A percentile compares a stretch with the other conserved stretches of the same genome.
Evolutionary conservation across 805 yeast genomes (phyloP).

Genomic region (Tetrapisispora arboricola): DNA sequence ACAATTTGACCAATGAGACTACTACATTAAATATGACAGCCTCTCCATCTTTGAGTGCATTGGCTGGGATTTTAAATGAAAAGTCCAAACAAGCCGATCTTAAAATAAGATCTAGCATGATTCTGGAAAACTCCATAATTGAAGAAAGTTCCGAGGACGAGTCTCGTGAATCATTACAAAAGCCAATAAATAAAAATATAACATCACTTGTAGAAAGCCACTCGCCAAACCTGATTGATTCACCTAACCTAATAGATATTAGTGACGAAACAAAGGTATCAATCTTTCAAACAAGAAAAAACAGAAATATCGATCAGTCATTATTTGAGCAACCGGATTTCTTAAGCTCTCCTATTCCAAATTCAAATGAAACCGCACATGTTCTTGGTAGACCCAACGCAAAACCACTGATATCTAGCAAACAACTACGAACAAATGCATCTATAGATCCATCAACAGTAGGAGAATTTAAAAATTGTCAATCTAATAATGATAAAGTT

Average conservation of each 20-base stretch:
- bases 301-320: not conserved
- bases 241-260: slow-evolving; percentile 33
- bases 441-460: not conserved
- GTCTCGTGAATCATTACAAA: not conserved
- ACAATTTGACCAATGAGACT: slow-evolving; percentile 9
- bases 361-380: not conserved
- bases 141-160: slow-evolving; percentile 18
- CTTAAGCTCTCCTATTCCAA: slow-evolving; percentile 19
- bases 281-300: slow-evolving; percentile 3
- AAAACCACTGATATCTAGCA: not conserved
- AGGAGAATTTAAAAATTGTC: not conserved
- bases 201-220: not conserved
- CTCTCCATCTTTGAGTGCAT: slow-evolving; percentile 35
- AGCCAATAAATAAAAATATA: not conserved
- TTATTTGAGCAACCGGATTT: slow-evolving; percentile 24
- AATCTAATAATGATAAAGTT: not conserved
- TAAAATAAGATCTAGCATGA: slow-evolving; percentile 11
- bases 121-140: slow-evolving; percentile 11
- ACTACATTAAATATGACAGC: slow-evolving; percentile 31
- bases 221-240: slow-evolving; percentile 1
- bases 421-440: not conserved
- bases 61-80: slow-evolving; percentile 33
- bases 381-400: not conserved
- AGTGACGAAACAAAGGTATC: slow-evolving; percentile 18
- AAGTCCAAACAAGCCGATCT: slow-evolving; percentile 27